Percentiles rank a stretch among this genome's conserved stretches.
phyloP scores from a whole-genome alignment of 2,329 filamentous ascomycete species.

The Cladosporium sp. region DNA sequence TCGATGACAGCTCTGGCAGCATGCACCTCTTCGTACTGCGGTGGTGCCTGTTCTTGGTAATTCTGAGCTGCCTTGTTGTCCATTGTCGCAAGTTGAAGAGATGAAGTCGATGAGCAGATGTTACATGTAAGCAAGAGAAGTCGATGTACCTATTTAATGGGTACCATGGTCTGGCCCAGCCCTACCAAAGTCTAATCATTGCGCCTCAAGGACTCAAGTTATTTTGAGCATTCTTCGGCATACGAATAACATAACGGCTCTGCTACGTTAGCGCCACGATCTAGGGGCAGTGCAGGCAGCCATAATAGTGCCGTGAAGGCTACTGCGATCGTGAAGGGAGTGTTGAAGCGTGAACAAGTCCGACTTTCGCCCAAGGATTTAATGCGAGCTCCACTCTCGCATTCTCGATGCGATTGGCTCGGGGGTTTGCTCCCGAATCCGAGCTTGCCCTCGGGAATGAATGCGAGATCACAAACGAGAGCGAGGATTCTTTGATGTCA shows the following conservation, averaged over 20 bases:
- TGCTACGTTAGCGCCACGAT: not conserved
- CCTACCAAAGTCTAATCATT: not conserved
- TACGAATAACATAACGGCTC: not conserved
- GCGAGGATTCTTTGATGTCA: not conserved
- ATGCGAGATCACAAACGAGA: not conserved
- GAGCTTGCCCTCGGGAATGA: not conserved
- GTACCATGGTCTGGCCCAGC: not conserved
- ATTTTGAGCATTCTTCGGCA: not conserved
- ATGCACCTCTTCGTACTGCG: slow-evolving; percentile 5
- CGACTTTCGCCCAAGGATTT: not conserved
- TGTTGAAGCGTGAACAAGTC: not conserved
- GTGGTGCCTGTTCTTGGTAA: not conserved
- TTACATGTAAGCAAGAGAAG: not conserved
- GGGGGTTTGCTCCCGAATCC: not conserved
- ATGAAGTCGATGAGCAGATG: not conserved
- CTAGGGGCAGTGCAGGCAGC: not conserved
- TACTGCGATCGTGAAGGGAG: not conserved
- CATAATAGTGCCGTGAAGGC: not conserved
- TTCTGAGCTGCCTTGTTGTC: not conserved
- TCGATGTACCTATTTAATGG: not conserved
- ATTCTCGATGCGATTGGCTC: not conserved
- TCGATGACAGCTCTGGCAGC: slow-evolving; percentile 1
- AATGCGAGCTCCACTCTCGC: not conserved
- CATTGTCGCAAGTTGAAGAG: not conserved
- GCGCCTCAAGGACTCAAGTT: not conserved